Percentiles rank a stretch among this genome's conserved stretches.
Evolutionary conservation across 2,329 filamentous ascomycete species (phyloP).

Genomic region (Volutella citrinella): DNA sequence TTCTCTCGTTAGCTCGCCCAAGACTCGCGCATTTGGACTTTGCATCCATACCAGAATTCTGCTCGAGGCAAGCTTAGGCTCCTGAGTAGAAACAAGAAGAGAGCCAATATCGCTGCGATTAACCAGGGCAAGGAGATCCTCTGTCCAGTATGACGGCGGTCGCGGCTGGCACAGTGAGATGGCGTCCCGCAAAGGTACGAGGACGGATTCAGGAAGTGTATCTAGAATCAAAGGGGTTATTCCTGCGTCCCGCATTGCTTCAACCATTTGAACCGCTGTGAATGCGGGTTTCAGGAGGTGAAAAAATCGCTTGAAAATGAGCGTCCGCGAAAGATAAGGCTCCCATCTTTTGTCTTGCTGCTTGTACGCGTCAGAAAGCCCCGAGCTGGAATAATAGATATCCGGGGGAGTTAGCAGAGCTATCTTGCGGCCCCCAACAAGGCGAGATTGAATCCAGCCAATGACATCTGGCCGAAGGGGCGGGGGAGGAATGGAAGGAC

Average conservation of each 20-base stretch:
- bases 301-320: conserved; percentile 69
- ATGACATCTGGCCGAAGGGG: conserved; percentile 41
- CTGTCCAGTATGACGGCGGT: conserved; percentile 74
- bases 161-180: conserved; percentile 81
- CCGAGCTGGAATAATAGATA: conserved; percentile 40
- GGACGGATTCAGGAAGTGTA: conserved; percentile 80
- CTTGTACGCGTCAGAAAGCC: conserved; percentile 33
- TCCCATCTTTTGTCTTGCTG: conserved; percentile 41
- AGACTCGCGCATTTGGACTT: too few relatives aligned
- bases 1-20: too few relatives aligned
- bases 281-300: conserved; percentile 49
- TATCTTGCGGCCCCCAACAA: conserved; percentile 36
- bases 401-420: conserved; percentile 43
- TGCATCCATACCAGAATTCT: conserved; percentile 44
- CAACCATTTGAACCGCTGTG: conserved; percentile 62
- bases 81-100: conserved; percentile 48
- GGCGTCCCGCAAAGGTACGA: conserved; percentile 75
- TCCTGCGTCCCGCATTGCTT: conserved; percentile 69
- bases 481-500: conserved; percentile 32
- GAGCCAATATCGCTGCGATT: conserved; percentile 78
- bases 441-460: conserved; percentile 50
- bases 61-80: conserved; percentile 26
- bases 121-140: conserved; percentile 69
- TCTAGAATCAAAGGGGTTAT: conserved; percentile 69
- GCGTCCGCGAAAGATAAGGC: conserved; percentile 60